phyloP scores from a whole-genome alignment of 2,329 filamentous ascomycete genomes.

The Xylariales sp. region DNA sequence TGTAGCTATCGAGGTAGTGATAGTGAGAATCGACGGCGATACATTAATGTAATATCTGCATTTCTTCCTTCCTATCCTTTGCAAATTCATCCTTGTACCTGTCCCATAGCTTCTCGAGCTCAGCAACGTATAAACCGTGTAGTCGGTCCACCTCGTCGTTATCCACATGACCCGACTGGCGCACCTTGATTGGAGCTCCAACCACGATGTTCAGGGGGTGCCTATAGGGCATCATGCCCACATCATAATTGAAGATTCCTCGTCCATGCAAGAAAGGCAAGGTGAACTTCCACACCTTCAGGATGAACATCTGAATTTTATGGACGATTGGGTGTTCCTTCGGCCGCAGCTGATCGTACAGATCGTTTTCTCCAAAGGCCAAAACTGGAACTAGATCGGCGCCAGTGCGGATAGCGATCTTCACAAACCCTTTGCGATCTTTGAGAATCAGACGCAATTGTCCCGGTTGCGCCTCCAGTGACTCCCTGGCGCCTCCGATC shows the following conservation, averaged over 20 bases:
- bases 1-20: no score
- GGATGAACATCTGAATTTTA: constrained; percentile 75
- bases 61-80: constrained; percentile 55
- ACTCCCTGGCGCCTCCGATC: constrained; percentile 87
- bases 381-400: constrained; percentile 91
- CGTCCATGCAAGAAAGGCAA: constrained; percentile 85
- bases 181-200: constrained; percentile 72
- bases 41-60: constrained; percentile 52
- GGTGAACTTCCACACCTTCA: constrained; percentile 87
- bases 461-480: constrained; percentile 79
- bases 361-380: constrained; percentile 90
- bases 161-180: constrained; percentile 58
- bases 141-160: constrained; percentile 75
- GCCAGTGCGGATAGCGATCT: constrained; percentile 86
- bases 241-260: constrained; percentile 96
- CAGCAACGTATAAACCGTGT: constrained; percentile 73
- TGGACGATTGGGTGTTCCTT: constrained; percentile 75
- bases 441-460: constrained; percentile 74
- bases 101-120: constrained; percentile 70
- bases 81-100: constrained; percentile 75
- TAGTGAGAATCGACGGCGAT: not conserved
- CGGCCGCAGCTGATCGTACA: constrained; percentile 86
- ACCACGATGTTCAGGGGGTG: constrained; percentile 85
- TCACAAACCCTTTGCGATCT: constrained; percentile 87
- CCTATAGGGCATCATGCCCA: constrained; percentile 92